Conservation (phyloP, 2,329 filamentous ascomycete genomes). For the Cucurbitaria berberidis region DNA sequence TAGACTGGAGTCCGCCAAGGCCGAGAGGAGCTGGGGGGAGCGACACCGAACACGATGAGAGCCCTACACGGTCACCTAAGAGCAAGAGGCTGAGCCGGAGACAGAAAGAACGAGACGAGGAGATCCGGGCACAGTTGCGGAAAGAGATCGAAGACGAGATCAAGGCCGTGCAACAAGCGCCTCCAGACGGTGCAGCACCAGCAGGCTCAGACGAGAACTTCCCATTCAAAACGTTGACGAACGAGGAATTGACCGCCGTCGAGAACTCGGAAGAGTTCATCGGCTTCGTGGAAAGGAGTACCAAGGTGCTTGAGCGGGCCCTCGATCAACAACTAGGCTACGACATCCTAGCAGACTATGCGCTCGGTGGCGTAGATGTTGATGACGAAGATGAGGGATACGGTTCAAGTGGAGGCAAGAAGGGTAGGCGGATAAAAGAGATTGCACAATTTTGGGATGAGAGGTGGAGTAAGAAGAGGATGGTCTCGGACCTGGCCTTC, state of each 20-base stretch:
- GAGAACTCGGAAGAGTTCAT: constrained; percentile 92
- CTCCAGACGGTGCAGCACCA: constrained; percentile 50
- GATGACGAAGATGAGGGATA: constrained; percentile 81
- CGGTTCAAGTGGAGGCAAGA: constrained; percentile 72
- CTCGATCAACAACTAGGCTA: constrained; percentile 95
- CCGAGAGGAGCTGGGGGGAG: constrained; percentile 61
- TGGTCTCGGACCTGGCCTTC: constrained; percentile 95
- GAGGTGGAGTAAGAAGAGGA: constrained; percentile 94
- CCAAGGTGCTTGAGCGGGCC: constrained; percentile 95
- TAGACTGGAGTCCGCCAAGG: constrained; percentile 68
- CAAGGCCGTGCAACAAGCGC: constrained; percentile 64
- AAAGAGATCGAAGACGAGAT: constrained; percentile 94
- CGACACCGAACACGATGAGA: constrained; percentile 66
- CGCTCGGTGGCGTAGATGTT: constrained; percentile 74
- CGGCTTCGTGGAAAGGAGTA: constrained; percentile 93
- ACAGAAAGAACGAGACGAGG: constrained; percentile 84
- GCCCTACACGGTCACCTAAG: constrained; percentile 58
- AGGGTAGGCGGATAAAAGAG: constrained; percentile 79
- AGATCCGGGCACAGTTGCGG: constrained; percentile 81
- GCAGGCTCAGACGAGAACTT: constrained; percentile 63
- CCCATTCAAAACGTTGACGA: constrained; percentile 77
- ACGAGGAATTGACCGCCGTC: constrained; percentile 87
- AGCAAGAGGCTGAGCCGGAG: constrained; percentile 79
- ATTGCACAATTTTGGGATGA: constrained; percentile 93
- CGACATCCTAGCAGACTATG: constrained; percentile 94